Evolutionary conservation across 768 basidiomycete species (phyloP).

Genomic region (Lentinus tigrinus): DNA sequence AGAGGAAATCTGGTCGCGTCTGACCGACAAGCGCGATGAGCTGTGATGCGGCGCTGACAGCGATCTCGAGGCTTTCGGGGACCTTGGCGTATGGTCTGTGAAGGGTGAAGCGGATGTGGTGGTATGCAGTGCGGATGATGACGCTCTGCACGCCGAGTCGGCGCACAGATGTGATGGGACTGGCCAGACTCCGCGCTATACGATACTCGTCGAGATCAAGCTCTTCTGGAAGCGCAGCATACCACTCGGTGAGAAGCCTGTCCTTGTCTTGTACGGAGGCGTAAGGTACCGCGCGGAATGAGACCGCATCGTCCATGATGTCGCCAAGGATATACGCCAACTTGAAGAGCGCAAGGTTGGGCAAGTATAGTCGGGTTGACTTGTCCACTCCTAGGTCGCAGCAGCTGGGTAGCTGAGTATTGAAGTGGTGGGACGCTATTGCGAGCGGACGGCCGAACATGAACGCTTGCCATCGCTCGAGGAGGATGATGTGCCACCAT

Average conservation of each 20-base stretch:
- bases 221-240: constrained; percentile 72
- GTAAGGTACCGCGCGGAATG: constrained; percentile 70
- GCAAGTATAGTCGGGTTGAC: constrained; percentile 62
- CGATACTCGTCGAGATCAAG: constrained; percentile 76
- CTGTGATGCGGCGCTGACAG: constrained; percentile 74
- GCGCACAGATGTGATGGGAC: constrained; percentile 53
- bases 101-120: constrained; percentile 82
- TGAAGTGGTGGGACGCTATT: constrained; percentile 80
- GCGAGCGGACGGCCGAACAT: constrained; percentile 78
- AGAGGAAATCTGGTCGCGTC: constrained; percentile 71
- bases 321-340: constrained; percentile 80
- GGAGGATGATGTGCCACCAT: constrained; percentile 85
- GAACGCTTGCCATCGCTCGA: constrained; percentile 88
- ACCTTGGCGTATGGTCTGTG: constrained; percentile 70
- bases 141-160: constrained; percentile 80
- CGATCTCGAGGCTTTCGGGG: constrained; percentile 59
- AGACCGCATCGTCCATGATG: constrained; percentile 83
- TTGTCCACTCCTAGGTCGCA: constrained; percentile 64
- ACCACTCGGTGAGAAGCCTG: constrained; percentile 68
- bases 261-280: constrained; percentile 73
- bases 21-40: constrained; percentile 77
- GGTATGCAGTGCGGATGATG: constrained; percentile 72
- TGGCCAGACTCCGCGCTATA: constrained; percentile 70
- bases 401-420: constrained; percentile 73
- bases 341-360: constrained; percentile 72